Percentiles rank a stretch among this genome's conserved stretches.
Evolutionary conservation across 495 filamentous ascomycete genomes (phyloP).

Genomic region (Recurvomyces mirabilis): DNA sequence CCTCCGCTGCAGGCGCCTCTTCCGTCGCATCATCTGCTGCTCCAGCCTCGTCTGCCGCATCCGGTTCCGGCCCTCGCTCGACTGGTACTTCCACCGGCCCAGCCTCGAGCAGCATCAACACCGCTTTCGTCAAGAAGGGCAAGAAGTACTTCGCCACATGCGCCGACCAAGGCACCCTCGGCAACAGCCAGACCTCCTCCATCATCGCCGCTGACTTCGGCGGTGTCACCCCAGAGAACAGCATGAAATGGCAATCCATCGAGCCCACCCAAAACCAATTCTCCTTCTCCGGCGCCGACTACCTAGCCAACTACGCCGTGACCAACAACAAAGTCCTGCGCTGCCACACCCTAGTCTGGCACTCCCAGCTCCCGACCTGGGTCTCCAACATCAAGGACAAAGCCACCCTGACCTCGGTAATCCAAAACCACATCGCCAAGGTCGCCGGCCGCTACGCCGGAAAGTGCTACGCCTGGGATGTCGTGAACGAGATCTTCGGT

Average conservation of each 20-base stretch:
- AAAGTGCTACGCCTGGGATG: slow-evolving; percentile 54
- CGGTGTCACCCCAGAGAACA: slow-evolving; percentile 55
- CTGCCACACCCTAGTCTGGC: slow-evolving; percentile 30
- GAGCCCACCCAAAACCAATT: slow-evolving; percentile 38
- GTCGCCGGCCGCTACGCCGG: slow-evolving; percentile 49
- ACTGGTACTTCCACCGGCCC: slow-evolving; percentile 14
- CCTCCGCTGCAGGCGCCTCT: background rate
- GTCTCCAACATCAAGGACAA: slow-evolving; percentile 44
- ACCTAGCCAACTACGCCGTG: slow-evolving; percentile 49
- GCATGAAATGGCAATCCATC: slow-evolving; percentile 50
- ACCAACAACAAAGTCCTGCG: slow-evolving; percentile 47
- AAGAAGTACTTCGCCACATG: slow-evolving; percentile 50
- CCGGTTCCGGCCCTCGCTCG: background rate
- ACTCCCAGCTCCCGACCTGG: slow-evolving; percentile 47
- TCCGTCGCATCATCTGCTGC: background rate
- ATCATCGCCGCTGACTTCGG: slow-evolving; percentile 52
- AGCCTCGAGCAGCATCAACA: slow-evolving; percentile 35
- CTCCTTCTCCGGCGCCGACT: slow-evolving; percentile 42
- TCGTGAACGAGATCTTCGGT: slow-evolving; percentile 58
- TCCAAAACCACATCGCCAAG: slow-evolving; percentile 49
- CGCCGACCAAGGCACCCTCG: slow-evolving; percentile 44
- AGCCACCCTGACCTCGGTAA: slow-evolving; percentile 39
- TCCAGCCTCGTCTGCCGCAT: background rate
- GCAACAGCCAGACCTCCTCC: slow-evolving; percentile 39
- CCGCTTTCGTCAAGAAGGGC: slow-evolving; percentile 46